Evolutionary conservation across 768 basidiomycete species (phyloP).

Genomic region (Coprinellus micaceus): DNA sequence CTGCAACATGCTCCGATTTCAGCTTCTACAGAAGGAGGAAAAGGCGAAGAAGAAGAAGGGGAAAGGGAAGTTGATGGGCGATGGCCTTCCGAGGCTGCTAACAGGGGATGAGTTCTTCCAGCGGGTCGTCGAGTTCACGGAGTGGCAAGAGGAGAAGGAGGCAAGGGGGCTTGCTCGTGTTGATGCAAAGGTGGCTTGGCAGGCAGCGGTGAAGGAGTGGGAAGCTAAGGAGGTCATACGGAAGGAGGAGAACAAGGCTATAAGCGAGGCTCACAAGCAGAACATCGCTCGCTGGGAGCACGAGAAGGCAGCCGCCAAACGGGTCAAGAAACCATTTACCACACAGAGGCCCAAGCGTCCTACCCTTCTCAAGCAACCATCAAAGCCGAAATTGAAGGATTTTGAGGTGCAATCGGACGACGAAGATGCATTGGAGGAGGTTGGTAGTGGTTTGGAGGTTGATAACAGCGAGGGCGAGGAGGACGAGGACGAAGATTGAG

Average conservation of each 20-base stretch:
- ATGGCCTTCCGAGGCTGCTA: constrained; percentile 11
- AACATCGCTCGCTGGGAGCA: neutral
- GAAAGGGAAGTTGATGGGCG: constrained; percentile 2
- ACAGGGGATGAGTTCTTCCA: constrained; percentile 11
- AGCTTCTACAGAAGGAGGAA: constrained; percentile 9
- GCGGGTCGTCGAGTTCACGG: neutral
- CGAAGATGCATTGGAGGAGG: neutral
- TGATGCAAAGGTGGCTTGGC: neutral
- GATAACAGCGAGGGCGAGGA: neutral
- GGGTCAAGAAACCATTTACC: neutral
- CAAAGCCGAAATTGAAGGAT: neutral
- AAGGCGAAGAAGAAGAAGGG: constrained; percentile 1
- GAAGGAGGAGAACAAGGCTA: neutral
- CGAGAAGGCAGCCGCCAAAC: neutral
- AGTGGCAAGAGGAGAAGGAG: constrained; percentile 2
- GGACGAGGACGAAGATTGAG: neutral
- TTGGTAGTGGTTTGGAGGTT: neutral
- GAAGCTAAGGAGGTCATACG: neutral
- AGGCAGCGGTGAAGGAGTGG: neutral
- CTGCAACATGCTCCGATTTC: constrained; percentile 5
- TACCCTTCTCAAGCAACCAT: neutral
- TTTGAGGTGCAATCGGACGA: neutral
- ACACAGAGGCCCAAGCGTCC: neutral
- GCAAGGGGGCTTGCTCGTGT: neutral
- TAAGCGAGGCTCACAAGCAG: neutral